A percentile compares a stretch with the other conserved stretches of the same genome.
phyloP scores from a whole-genome alignment of 306 rosid genomes.

The Inga oerstediana region DNA sequence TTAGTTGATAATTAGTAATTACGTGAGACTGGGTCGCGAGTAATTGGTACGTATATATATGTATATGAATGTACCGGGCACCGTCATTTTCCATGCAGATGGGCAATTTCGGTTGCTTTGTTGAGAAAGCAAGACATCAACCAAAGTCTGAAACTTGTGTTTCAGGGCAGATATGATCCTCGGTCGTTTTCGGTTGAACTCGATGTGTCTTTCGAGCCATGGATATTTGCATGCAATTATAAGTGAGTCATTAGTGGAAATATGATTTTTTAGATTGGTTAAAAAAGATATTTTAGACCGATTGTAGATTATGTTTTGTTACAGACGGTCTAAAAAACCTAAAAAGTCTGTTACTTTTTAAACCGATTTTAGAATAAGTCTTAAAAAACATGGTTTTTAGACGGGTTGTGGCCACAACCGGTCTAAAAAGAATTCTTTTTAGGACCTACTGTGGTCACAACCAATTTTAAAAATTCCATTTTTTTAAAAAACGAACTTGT shows the following conservation, averaged over 20 bases:
- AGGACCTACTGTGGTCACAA: too few relatives aligned
- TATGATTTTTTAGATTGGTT: too few relatives aligned
- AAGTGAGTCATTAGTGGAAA: not conserved
- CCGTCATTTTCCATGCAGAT: not conserved
- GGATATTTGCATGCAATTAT: not conserved
- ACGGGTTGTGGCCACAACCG: too few relatives aligned
- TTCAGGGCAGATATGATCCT: not conserved
- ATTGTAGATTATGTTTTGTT: too few relatives aligned
- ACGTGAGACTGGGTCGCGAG: not conserved
- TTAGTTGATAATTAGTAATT: not conserved
- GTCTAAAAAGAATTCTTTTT: too few relatives aligned
- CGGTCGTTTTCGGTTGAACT: not conserved
- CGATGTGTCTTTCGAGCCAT: not conserved
- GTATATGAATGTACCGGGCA: not conserved
- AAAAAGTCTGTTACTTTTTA: too few relatives aligned
- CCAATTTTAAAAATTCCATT: too few relatives aligned
- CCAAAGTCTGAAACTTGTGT: not conserved
- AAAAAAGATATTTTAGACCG: too few relatives aligned
- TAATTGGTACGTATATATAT: not conserved
- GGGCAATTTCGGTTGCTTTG: not conserved
- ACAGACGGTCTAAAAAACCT: too few relatives aligned
- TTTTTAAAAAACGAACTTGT: too few relatives aligned
- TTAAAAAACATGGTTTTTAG: too few relatives aligned
- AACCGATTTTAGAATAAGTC: too few relatives aligned
- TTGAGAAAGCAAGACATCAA: not conserved